Percentiles rank a stretch among this genome's conserved stretches.
These are phyloP conservation scores for Fusarium pseudograminearum DNA, from an alignment of 2,329 filamentous ascomycete genomes.

Conservation along the genomic window DNA sequence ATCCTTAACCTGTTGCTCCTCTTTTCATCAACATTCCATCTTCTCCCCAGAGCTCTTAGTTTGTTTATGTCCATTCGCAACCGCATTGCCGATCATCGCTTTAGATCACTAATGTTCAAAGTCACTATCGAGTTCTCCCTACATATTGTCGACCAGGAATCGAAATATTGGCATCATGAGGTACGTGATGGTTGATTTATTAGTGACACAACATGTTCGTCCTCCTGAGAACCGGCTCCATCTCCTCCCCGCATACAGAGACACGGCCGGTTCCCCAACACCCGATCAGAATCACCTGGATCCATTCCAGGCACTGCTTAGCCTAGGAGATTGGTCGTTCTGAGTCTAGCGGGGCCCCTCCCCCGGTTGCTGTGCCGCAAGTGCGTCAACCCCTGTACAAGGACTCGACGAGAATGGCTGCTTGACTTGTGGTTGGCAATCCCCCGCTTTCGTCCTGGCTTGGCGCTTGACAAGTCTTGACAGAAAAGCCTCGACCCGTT, in stretches of 20 bases:
- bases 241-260: constrained; percentile 29
- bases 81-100: neutral
- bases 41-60: neutral
- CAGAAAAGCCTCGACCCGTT: neutral
- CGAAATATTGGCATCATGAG: constrained; percentile 23
- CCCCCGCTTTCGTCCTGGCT: constrained; percentile 37
- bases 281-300: constrained; percentile 30
- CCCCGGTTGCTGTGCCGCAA: constrained; percentile 37
- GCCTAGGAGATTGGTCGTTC: constrained; percentile 18
- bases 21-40: constrained; percentile 3
- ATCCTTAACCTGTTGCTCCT: constrained; percentile 8
- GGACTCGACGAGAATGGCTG: constrained; percentile 30
- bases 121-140: neutral
- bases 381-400: constrained; percentile 26
- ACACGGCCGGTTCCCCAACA: constrained; percentile 18
- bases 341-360: constrained; percentile 27
- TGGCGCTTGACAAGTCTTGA: constrained; percentile 7
- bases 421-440: constrained; percentile 14
- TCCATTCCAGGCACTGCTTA: constrained; percentile 30
- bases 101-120: neutral
- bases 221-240: constrained; percentile 9
- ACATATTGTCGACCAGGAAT: neutral
- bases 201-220: neutral
- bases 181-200: constrained; percentile 25
- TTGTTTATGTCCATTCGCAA: neutral